Evolutionary conservation across 2,329 filamentous ascomycete genomes (phyloP), one percentile per base, ranked within the genome.

Genomic region (Sclerotinia spermophila): DNA sequence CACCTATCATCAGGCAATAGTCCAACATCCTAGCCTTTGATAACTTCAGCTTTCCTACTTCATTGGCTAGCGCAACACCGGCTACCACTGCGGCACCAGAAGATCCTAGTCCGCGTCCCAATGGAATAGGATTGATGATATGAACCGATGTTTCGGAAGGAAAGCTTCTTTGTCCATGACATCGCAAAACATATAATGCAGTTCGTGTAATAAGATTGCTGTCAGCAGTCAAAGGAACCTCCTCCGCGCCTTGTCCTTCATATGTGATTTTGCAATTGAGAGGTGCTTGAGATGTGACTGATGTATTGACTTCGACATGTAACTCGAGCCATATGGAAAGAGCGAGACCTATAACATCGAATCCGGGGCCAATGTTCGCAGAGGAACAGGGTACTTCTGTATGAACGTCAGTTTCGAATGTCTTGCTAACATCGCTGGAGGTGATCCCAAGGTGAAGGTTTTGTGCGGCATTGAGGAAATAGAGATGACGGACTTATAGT

Each of bases 271-370:
- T 87, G 86, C 96, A 98, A 84, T 97, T 96, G 78, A 94, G 86
- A 42, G 91, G 89, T 71, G 87, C 83, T 38, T 85, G 82, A 11
- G 88, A 89, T 67, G 79, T 76, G 78, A 83, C 83, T 77, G 84
- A 81, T 71, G 88, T 84, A 81, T 92, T 87, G 78, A 96, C 86
- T 73, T 90, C 93, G 80, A 98, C 92, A 74, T 90, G 87, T 70
- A 98, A 85, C 83, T 97, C 94, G 74, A 99, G 91, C 83, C 95
- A 97, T 81, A 97, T 90, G 75, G 94, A 97, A 76, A 99, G 86
- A 13, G 95, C 95, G 73, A 99, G 90, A 76, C 96, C 93, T 80
- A 98, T 97, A 77, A 97, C 95, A 84, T 99, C 95, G 85, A 98
- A 99, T 71, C 95, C 95, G 64, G 95, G 95, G 76, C 93, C 95